A percentile compares a stretch with the other conserved stretches of the same genome.
Conservation (phyloP, 306 rosid species). For the Quercus agrifolia region DNA sequence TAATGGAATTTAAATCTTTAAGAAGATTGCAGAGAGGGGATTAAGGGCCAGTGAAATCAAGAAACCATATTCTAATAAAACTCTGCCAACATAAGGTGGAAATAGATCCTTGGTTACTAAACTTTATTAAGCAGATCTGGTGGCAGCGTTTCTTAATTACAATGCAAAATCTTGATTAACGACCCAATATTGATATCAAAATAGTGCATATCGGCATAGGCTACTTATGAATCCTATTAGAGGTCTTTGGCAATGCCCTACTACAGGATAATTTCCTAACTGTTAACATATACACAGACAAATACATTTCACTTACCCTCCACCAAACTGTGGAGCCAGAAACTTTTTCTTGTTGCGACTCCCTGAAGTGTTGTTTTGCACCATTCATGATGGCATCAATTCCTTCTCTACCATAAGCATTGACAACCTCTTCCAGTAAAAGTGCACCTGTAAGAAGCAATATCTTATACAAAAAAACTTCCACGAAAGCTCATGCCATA, state of each 20-base stretch:
- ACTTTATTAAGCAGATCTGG: not conserved
- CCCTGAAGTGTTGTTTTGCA: conserved; percentile 55
- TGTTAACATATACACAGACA: not conserved
- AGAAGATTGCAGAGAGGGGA: not conserved
- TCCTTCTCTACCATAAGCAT: conserved; percentile 60
- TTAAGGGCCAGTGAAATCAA: not conserved
- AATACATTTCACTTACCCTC: conserved; percentile 56
- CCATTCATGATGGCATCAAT: conserved; percentile 61
- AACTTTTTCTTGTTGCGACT: conserved; percentile 63
- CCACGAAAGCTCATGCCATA: not conserved
- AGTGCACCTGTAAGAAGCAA: conserved; percentile 62
- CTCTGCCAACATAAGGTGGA: not conserved
- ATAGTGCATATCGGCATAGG: not conserved
- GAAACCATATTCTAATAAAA: not conserved
- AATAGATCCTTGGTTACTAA: not conserved
- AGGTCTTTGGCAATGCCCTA: conserved; percentile 6
- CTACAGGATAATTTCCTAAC: conserved; percentile 6
- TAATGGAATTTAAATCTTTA: not conserved
- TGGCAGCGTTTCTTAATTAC: not conserved
- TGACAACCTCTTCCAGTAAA: conserved; percentile 75
- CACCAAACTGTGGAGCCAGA: conserved; percentile 79
- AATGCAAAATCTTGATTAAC: not conserved
- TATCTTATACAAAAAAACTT: not conserved
- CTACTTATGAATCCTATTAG: not conserved
- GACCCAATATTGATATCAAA: conserved; percentile 10